A percentile compares a stretch with the other conserved stretches of the same genome.
These are phyloP conservation scores for Ceratopteris richardii DNA, from an alignment of 75 land plant species.

Conservation along the genomic window DNA sequence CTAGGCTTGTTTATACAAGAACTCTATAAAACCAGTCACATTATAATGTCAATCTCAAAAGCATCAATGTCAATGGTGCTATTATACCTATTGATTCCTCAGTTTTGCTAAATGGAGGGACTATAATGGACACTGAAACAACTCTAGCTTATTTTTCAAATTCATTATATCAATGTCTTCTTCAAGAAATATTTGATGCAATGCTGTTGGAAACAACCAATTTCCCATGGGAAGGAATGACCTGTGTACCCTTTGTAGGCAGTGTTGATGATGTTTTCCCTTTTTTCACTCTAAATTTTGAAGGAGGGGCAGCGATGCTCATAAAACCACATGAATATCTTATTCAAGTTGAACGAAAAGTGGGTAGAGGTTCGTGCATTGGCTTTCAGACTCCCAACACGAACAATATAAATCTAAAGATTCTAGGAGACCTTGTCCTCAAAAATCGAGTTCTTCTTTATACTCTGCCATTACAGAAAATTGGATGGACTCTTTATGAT, in stretches of 20 bases:
- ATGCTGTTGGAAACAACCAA: neutral
- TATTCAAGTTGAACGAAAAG: constrained; percentile 13
- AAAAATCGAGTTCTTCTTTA: too few species aligned
- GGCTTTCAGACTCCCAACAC: too few species aligned
- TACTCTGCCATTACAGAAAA: too few species aligned
- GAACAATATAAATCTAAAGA: too few species aligned
- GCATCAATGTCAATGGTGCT: constrained; percentile 71
- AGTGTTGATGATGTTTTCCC: constrained; percentile 57
- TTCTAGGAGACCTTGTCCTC: too few species aligned
- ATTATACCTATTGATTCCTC: constrained; percentile 42
- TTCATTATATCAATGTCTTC: constrained; percentile 61
- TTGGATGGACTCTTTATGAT: too few species aligned
- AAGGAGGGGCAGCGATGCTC: constrained; percentile 60
- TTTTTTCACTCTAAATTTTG: constrained; percentile 52
- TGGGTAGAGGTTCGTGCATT: too few species aligned
- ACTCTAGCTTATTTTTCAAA: constrained; percentile 76
- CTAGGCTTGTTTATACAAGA: constrained; percentile 72
- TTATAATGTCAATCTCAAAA: constrained; percentile 64
- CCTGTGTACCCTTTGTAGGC: constrained; percentile 29
- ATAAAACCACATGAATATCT: constrained; percentile 70
- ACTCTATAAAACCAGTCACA: constrained; percentile 77
- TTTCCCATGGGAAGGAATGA: constrained; percentile 15
- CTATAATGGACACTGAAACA: constrained; percentile 88
- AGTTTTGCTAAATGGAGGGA: constrained; percentile 42
- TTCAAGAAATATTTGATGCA: constrained; percentile 9